Percentiles rank a stretch among this genome's conserved stretches.
Evolutionary conservation across 441 rosid genomes (phyloP).

Genomic region (Populus hybrid): DNA sequence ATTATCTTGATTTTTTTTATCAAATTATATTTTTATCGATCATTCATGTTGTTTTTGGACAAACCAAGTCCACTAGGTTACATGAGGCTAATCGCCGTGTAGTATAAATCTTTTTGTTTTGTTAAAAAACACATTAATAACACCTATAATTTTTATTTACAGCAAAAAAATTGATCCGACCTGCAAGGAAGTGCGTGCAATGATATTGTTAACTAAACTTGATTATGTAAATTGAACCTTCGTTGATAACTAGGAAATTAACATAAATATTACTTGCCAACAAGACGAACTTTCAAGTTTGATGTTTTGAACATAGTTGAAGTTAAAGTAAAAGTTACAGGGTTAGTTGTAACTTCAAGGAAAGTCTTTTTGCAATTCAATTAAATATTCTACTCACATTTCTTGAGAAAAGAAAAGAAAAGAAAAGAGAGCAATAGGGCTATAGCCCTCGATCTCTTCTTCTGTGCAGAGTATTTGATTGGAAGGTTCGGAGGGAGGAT

Average conservation of each 20-base stretch:
- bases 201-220: too few relatives aligned
- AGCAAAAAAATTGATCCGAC: too few relatives aligned
- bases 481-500: not conserved
- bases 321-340: constrained; percentile 33
- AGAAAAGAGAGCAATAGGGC: not conserved
- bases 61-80: too few relatives aligned
- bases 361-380: constrained; percentile 6
- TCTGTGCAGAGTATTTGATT: not conserved
- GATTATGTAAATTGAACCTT: too few relatives aligned
- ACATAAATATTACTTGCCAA: not conserved
- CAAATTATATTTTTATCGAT: too few relatives aligned
- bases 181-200: too few relatives aligned
- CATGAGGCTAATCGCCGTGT: accelerated
- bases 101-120: too few relatives aligned
- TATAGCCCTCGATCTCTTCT: not conserved
- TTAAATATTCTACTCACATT: not conserved
- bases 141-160: too few relatives aligned
- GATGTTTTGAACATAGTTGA: constrained; percentile 6
- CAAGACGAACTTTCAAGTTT: not conserved
- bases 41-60: too few relatives aligned
- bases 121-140: too few relatives aligned
- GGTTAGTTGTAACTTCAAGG: constrained; percentile 33
- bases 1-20: too few relatives aligned
- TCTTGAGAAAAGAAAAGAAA: constrained; percentile 6
- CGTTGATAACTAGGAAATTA: too few relatives aligned